A percentile compares a stretch with the other conserved stretches of the same genome.
Evolutionary conservation across 768 basidiomycete species (phyloP).

Genomic region (Lentinus tigrinus): DNA sequence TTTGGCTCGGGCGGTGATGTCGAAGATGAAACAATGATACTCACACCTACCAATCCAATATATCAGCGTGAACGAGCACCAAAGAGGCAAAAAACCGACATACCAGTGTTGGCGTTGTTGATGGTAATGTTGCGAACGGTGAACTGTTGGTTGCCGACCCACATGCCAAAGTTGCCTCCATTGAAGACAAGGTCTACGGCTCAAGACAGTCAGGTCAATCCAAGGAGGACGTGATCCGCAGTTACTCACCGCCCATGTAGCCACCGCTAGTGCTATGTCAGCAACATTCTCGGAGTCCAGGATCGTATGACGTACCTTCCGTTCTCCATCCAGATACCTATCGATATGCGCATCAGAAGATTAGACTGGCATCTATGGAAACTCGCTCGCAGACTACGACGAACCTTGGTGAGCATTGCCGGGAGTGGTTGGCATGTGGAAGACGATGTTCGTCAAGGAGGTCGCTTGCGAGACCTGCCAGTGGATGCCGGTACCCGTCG

Average conservation of each 20-base stretch:
- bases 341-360: neutral
- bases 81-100: too few species aligned
- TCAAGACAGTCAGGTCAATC: neutral
- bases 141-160: slow-evolving; percentile 79
- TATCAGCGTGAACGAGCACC: too few species aligned
- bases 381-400: neutral
- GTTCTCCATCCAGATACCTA: slow-evolving; percentile 74
- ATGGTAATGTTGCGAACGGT: slow-evolving; percentile 64
- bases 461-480: slow-evolving; percentile 85
- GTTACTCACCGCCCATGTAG: slow-evolving; percentile 52
- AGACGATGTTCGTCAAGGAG: slow-evolving; percentile 67
- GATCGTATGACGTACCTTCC: slow-evolving; percentile 37
- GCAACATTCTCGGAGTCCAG: neutral
- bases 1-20: neutral
- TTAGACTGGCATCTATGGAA: neutral
- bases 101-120: slow-evolving; percentile 41
- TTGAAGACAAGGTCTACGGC: slow-evolving; percentile 43
- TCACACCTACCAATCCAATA: slow-evolving; percentile 2
- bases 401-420: slow-evolving; percentile 68
- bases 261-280: slow-evolving; percentile 35
- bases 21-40: neutral
- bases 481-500: slow-evolving; percentile 63
- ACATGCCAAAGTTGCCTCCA: slow-evolving; percentile 36
- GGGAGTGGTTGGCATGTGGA: slow-evolving; percentile 64
- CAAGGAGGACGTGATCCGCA: neutral